Base-by-base conservation (phyloP, 2,329 filamentous ascomycete species). In the Neopestalotiopsis sp. region DNA sequence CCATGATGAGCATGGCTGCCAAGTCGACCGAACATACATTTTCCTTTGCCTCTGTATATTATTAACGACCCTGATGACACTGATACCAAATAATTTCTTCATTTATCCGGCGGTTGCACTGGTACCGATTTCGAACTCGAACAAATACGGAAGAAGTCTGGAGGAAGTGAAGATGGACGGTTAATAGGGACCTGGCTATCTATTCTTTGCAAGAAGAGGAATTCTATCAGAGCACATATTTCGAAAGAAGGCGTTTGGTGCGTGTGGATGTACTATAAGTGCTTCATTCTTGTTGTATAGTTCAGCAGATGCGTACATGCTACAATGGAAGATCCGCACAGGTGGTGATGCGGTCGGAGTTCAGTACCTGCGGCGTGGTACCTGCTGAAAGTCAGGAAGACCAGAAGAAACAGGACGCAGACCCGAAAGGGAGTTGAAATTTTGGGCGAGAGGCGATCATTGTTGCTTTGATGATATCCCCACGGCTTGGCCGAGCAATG, bases 401-500 rank as follows among this genome's bases (percentile, higher is more conserved):
- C 57, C 57, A 12, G 40, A 9, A 30, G 32, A 38, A 49, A 42
- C n/a, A 58, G 61, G 38, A 20, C 13, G 52, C 13, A 32, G 34
- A 24, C 32, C 34, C 34, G 34, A 38, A 38, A 38, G 34, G 34
- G 34, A 38, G 34, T 38, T 38, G 6, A 7, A 28, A 17, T 42
- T 28, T 62, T 12, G 20, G 38, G 61, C 12, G 61, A 3, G 38
- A 28, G 20, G 42, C 34, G 42, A 64, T 49, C 42, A 64, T 30
- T 64, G 45, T 45, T 64, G 61, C 20, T 64, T 75, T 69, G 70
- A 75, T 76, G 76, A 78, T 78, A 78, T 77, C 76, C 76, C 75
- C 74, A 76, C 76, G 76, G 76, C 75, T 71, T 67, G 71, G 72
- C 76, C 76, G 76, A 76, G 76, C 74, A 71, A 77, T 67, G 61